Conservation (phyloP, 2,329 filamentous ascomycete species). For the Ceratocystis diversiconidia region DNA sequence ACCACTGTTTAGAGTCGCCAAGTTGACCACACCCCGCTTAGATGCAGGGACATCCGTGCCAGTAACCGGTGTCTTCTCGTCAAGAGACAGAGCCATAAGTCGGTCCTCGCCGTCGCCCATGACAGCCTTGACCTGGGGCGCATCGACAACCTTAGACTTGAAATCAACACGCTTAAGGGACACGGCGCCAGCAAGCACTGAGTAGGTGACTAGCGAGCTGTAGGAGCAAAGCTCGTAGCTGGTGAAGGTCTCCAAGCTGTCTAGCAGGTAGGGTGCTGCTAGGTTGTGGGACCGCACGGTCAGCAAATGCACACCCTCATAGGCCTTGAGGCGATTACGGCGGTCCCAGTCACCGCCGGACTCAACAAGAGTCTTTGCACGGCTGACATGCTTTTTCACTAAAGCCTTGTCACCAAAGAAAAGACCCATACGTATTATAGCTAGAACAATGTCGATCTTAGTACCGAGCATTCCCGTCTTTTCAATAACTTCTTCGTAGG, state of each 20-base stretch:
- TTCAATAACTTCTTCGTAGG: slow-evolving; percentile 85
- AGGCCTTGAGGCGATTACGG: slow-evolving; percentile 94
- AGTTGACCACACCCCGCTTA: slow-evolving; percentile 57
- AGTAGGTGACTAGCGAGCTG: slow-evolving; percentile 86
- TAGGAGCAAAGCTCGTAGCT: slow-evolving; percentile 98
- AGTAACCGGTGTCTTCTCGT: slow-evolving; percentile 54
- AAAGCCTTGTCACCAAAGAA: slow-evolving; percentile 91
- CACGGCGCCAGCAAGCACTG: slow-evolving; percentile 84
- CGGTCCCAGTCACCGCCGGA: slow-evolving; percentile 97
- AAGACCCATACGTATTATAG: slow-evolving; percentile 86
- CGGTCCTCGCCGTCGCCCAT: slow-evolving; percentile 83
- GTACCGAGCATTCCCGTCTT: slow-evolving; percentile 94
- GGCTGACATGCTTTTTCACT: slow-evolving; percentile 87
- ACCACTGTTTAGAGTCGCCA: slow-evolving; percentile 64
- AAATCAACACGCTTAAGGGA: slow-evolving; percentile 95
- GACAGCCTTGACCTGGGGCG: slow-evolving; percentile 94
- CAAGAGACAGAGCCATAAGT: slow-evolving; percentile 65
- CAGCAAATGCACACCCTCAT: slow-evolving; percentile 85
- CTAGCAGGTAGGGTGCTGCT: slow-evolving; percentile 82
- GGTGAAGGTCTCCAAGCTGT: slow-evolving; percentile 95
- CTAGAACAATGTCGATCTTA: slow-evolving; percentile 93
- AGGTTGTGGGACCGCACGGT: slow-evolving; percentile 82
- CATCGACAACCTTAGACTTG: slow-evolving; percentile 97
- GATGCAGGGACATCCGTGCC: slow-evolving; percentile 23
- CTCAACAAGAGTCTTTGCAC: slow-evolving; percentile 80